phyloP scores from a whole-genome alignment of 73 alveolate species.

The Blepharisma japonicum region DNA sequence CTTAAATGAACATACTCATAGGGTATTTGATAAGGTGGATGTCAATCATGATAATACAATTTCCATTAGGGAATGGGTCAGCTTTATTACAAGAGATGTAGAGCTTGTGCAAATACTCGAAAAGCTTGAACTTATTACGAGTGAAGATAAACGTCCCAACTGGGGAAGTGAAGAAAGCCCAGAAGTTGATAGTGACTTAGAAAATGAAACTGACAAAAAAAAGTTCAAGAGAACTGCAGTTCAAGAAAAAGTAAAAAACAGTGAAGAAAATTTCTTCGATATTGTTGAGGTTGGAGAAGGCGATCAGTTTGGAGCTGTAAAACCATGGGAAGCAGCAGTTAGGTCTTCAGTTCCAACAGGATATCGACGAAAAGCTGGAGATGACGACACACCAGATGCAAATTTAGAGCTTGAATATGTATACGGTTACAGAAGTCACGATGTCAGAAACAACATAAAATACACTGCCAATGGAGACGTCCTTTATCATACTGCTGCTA shows the following conservation, averaged over 20 bases:
- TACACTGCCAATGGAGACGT: constrained; percentile 67
- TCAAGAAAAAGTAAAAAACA: constrained; percentile 42
- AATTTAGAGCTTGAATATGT: constrained; percentile 86
- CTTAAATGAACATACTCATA: constrained; percentile 84
- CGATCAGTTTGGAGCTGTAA: constrained; percentile 19
- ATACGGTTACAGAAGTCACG: constrained; percentile 98
- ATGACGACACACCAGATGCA: constrained; percentile 93
- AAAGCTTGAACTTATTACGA: constrained; percentile 53
- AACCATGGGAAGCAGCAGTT: constrained; percentile 43
- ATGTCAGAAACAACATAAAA: constrained; percentile 90
- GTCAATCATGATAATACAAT: constrained; percentile 88
- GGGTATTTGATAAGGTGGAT: constrained; percentile 83
- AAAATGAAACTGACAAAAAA: constrained; percentile 53
- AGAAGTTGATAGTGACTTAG: constrained; percentile 71
- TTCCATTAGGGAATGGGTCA: constrained; percentile 82
- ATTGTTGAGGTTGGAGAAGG: constrained; percentile 52
- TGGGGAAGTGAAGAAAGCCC: constrained; percentile 72
- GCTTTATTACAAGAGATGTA: constrained; percentile 78
- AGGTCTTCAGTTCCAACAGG: constrained; percentile 61
- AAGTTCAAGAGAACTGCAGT: constrained; percentile 35
- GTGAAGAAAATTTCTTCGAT: constrained; percentile 57
- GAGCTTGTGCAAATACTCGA: constrained; percentile 74
- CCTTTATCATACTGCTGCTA: constrained; percentile 94
- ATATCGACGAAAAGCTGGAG: constrained; percentile 79
- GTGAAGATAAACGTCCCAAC: constrained; percentile 73